Evolutionary conservation across 2,329 filamentous ascomycete species (phyloP).

Genomic region (Aspergillus terreus): DNA sequence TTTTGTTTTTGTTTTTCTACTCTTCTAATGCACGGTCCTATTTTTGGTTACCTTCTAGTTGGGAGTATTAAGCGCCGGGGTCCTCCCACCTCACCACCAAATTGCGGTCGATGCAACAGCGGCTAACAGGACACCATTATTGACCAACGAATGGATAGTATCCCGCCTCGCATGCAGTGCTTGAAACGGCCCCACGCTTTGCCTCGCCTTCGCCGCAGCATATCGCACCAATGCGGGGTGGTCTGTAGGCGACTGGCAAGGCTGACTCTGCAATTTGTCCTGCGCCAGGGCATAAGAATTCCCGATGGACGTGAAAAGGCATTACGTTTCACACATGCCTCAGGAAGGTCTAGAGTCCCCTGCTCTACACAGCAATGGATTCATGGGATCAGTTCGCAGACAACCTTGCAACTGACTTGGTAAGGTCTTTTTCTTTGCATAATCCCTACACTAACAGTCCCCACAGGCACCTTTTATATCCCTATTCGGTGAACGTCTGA

Average conservation of each 20-base stretch:
- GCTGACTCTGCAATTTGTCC: slow-evolving; percentile 4
- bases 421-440: slow-evolving; percentile 14
- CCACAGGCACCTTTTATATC: slow-evolving; percentile 32
- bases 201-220: neutral
- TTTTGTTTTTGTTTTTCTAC: neutral
- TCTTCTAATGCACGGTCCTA: neutral
- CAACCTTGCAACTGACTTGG: slow-evolving; percentile 39
- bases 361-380: neutral
- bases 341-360: slow-evolving; percentile 20
- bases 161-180: neutral
- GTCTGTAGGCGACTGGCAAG: slow-evolving; percentile 7
- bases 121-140: neutral
- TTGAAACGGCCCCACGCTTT: neutral
- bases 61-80: neutral
- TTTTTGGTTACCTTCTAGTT: neutral
- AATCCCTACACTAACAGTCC: neutral
- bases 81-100: neutral
- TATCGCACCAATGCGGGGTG: neutral
- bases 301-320: neutral
- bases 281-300: neutral
- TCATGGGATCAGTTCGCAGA: slow-evolving; percentile 37
- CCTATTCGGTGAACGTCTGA: slow-evolving; percentile 46
- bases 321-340: slow-evolving; percentile 2
- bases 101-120: neutral
- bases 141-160: neutral